Percentiles rank a stretch among this genome's conserved stretches.
Evolutionary conservation across 805 yeast genomes (phyloP).

Genomic region (Candida broadrunensis): DNA sequence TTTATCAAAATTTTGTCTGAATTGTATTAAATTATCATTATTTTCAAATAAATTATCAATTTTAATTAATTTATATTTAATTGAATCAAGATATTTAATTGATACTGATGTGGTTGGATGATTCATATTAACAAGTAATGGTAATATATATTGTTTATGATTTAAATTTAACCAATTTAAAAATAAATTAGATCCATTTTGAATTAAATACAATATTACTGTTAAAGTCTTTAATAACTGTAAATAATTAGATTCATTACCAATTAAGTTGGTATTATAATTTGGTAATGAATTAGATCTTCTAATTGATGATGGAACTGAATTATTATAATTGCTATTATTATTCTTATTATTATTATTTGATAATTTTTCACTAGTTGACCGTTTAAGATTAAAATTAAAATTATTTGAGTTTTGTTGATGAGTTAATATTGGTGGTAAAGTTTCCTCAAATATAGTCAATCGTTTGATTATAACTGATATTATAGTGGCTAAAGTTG

Average conservation of each 20-base stretch:
- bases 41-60: constrained; percentile 28
- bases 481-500: constrained; percentile 37
- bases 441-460: not conserved
- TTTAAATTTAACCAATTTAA: constrained; percentile 38
- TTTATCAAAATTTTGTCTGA: constrained; percentile 39
- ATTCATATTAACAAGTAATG: constrained; percentile 11
- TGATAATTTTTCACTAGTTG: not conserved
- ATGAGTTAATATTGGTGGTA: not conserved
- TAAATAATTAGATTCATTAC: constrained; percentile 3
- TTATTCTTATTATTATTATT: not conserved
- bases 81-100: constrained; percentile 22
- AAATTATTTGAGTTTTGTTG: not conserved
- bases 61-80: constrained; percentile 34
- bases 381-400: not conserved
- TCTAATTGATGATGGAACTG: not conserved
- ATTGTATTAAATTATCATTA: constrained; percentile 30
- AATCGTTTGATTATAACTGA: constrained; percentile 37
- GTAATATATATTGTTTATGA: constrained; percentile 12
- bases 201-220: constrained; percentile 47
- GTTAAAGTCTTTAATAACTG: constrained; percentile 46
- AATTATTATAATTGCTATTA: not conserved
- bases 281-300: not conserved
- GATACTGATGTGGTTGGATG: not conserved
- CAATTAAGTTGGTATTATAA: not conserved
- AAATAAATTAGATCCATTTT: constrained; percentile 53